A percentile compares a stretch with the other conserved stretches of the same genome.
These are phyloP conservation scores for Papiliotrema fonsecae DNA, from an alignment of 1,284 basidiomycete genomes.

Conservation along the genomic window DNA sequence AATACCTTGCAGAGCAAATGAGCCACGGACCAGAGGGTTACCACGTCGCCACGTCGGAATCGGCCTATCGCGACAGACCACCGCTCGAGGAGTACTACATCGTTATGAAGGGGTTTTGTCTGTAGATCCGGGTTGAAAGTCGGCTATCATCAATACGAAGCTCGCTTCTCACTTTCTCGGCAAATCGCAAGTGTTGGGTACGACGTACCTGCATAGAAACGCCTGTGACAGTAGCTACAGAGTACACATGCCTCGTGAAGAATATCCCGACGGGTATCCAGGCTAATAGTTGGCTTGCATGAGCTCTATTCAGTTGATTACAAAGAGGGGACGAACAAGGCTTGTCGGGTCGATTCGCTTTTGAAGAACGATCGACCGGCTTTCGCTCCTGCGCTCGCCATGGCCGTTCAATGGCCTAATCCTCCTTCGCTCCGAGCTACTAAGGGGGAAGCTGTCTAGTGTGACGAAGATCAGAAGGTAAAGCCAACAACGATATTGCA, in stretches of 20 bases:
- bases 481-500: too few relatives aligned
- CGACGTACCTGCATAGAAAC: constrained; percentile 47
- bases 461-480: too few relatives aligned
- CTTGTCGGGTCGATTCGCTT: too few relatives aligned
- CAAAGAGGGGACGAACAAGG: too few relatives aligned
- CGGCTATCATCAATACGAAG: constrained; percentile 27
- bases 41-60: constrained; percentile 51
- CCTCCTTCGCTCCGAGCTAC: too few relatives aligned
- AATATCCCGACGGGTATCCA: constrained; percentile 54
- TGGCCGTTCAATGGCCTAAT: too few relatives aligned
- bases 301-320: too few relatives aligned
- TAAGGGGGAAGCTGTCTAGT: too few relatives aligned
- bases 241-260: constrained; percentile 50
- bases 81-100: constrained; percentile 53
- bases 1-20: background rate
- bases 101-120: constrained; percentile 42
- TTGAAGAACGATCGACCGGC: too few relatives aligned
- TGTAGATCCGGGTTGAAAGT: constrained; percentile 49
- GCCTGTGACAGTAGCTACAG: constrained; percentile 50
- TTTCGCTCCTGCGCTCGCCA: too few relatives aligned
- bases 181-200: background rate
- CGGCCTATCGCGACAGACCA: constrained; percentile 38
- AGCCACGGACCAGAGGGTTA: constrained; percentile 49
- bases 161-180: too few relatives aligned
- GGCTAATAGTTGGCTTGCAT: too few relatives aligned